Evolutionary conservation across 257 asterid species (phyloP).

Genomic region (Salvia splendens): DNA sequence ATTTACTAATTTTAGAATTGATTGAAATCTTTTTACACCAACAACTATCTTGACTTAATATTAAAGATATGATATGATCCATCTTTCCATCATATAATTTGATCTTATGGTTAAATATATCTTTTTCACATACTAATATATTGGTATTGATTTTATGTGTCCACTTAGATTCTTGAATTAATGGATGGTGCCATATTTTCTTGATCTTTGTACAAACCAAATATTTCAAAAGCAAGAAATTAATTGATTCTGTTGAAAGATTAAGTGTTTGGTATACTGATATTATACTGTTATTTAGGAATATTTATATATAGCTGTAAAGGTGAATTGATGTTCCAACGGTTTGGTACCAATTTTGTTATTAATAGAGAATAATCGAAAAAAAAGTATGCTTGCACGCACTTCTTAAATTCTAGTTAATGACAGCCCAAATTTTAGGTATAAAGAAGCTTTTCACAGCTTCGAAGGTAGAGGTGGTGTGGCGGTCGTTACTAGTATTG

Average conservation of each 20-base stretch:
- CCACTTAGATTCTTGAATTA: not conserved
- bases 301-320: slow-evolving; percentile 22
- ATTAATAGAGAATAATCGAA: slow-evolving; percentile 15
- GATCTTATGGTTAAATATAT: not conserved
- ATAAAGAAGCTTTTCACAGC: not conserved
- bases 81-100: not conserved
- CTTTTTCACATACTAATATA: not conserved
- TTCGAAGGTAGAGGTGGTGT: too few species aligned
- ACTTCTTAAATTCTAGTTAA: slow-evolving; percentile 26
- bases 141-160: not conserved
- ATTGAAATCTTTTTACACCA: slow-evolving; percentile 38
- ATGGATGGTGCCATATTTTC: too few species aligned
- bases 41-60: slow-evolving; percentile 49
- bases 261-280: not conserved
- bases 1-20: slow-evolving; percentile 25
- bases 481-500: too few species aligned
- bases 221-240: not conserved
- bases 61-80: slow-evolving; percentile 1
- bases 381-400: slow-evolving; percentile 12
- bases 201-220: too few species aligned
- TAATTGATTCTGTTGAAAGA: not conserved
- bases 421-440: slow-evolving; percentile 4
- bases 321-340: slow-evolving; percentile 27
- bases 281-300: slow-evolving; percentile 9
- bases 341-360: slow-evolving; percentile 9